Evolutionary conservation across 371 early-diverging fungal genomes (phyloP), one percentile per base, ranked within the genome.

Genomic region (Actinomortierella wolfii): DNA sequence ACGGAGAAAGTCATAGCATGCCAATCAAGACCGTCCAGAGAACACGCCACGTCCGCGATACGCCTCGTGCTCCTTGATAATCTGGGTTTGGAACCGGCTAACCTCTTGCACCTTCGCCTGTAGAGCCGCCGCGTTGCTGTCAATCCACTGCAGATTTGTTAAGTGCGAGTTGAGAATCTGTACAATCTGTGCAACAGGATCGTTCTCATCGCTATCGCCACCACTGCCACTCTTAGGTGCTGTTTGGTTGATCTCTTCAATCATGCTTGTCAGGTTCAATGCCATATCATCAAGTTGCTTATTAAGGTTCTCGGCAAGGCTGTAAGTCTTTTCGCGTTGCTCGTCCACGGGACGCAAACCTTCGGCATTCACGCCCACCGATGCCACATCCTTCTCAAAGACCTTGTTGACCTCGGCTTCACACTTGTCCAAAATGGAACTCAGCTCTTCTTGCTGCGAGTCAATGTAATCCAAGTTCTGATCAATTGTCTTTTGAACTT

Each of bases 121-220:
- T 51, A 86, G 61, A 21, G 67, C 50, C 3, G 74, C 67, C 8
- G 86, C 78, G 14, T 71, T 61, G 20, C 71, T 66, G 67, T 96
- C 96, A 15, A 97, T 86, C 96, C 96, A 96, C 78, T 94, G 90
- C 55, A 97, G 82, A 26, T 94, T 89, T 23, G 91, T 85, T 78
- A 96, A 81, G 64, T 97, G 96, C 21, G 87, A 81, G 65, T 95
- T 94, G 59, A 97, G 82, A 55, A 97, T 94, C 68, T 90, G 84
- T 39, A 92, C 91, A 53, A 97, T 92, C 78, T 94, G 87, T n/a
- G 79, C 84, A 46, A 94, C 78, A 78, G 85, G 63, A 34, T 34
- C 66, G 1, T 61, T 68, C 25, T 71, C 79, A 5, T 59, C 65
- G 26, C 67, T 66, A 51, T 73, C 73, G 6, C 81, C 64, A 2